Evolutionary conservation across 163 green algal species (phyloP), one percentile per base, ranked within the genome.

Genomic region (Volvox carteri): DNA sequence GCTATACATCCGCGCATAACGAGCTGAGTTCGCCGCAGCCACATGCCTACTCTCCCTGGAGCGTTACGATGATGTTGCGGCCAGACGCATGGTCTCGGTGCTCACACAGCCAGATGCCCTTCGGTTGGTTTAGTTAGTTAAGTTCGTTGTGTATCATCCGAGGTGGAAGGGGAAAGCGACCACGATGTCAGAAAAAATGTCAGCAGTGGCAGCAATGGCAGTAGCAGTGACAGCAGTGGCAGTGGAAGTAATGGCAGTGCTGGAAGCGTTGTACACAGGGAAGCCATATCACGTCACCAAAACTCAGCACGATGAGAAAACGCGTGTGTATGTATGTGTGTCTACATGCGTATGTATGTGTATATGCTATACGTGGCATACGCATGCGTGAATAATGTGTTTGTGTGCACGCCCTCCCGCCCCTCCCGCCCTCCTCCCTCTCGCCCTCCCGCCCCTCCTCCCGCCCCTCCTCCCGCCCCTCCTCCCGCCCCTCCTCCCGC

Each of bases 61-160:
- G 84, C 41, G 84, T 89, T 1, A 89, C 72, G 3, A 89, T 28
- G 19, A 89, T 39, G 54, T 60, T 75, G 41, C 84, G 84, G 7
- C 84, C 84, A 2, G 54, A 76, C 6, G 72, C 84, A n/a, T 76
- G 72, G 84, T 89, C 72, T 19, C 84, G 54, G 84, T 89, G 84
- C 84, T 89, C 84, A 28, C 84, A 89, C 52, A 89, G 72, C 84
- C 84, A 89, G 72, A 89, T 89, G 84, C 84, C 84, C 84, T 88
- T 48, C 3, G 56, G 14, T 19, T 5, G 56, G 56, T 67, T 28
- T 19, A n/a, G 56, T 14, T 5, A n/a, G 56, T 28, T 67, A 14
- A 23, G 56, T 9, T 14, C 19, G 14, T 7, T 19, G 56, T 67
- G 28, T 21, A 25, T 58, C 23, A 39, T 4, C 6, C 37, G 72